These are phyloP conservation scores for Botrytis porri DNA, from an alignment of 2,329 filamentous ascomycete species.

Conservation along the genomic window DNA sequence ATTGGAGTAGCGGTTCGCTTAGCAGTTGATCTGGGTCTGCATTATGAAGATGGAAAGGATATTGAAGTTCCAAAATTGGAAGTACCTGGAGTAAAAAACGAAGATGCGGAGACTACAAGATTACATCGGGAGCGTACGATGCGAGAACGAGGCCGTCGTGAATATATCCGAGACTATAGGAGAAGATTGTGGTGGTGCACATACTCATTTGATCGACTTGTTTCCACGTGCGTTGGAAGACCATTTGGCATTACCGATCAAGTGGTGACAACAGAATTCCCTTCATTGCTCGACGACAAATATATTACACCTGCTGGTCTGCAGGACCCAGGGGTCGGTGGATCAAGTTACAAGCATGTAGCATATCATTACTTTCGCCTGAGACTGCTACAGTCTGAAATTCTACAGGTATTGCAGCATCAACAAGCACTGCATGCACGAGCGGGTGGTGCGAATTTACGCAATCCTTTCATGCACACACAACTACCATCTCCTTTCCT, in stretches of 20 bases:
- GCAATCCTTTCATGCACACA: slow-evolving; percentile 73
- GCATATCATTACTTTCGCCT: slow-evolving; percentile 90
- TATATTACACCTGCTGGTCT: slow-evolving; percentile 83
- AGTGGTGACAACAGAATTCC: slow-evolving; percentile 92
- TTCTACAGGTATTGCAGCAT: slow-evolving; percentile 88
- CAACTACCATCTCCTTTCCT: slow-evolving; percentile 82
- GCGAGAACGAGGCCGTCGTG: slow-evolving; percentile 63
- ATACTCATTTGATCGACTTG: slow-evolving; percentile 90
- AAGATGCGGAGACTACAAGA: slow-evolving; percentile 35
- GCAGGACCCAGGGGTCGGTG: slow-evolving; percentile 55
- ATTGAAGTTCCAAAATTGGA: slow-evolving; percentile 56
- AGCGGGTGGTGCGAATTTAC: slow-evolving; percentile 58
- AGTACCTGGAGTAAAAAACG: slow-evolving; percentile 39
- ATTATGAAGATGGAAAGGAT: slow-evolving; percentile 82
- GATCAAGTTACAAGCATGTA: slow-evolving; percentile 84
- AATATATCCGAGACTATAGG: slow-evolving; percentile 83
- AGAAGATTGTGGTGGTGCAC: slow-evolving; percentile 95
- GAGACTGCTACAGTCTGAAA: slow-evolving; percentile 86
- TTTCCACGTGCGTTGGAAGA: slow-evolving; percentile 88
- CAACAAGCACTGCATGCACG: slow-evolving; percentile 82
- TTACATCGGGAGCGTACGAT: slow-evolving; percentile 38
- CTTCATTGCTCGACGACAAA: slow-evolving; percentile 80
- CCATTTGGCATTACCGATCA: slow-evolving; percentile 96
- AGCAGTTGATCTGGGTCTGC: slow-evolving; percentile 85
- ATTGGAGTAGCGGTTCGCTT: slow-evolving; percentile 88